These are phyloP conservation scores for Colletotrichum navitas DNA, from an alignment of 2,329 filamentous ascomycete species.

Conservation along the genomic window DNA sequence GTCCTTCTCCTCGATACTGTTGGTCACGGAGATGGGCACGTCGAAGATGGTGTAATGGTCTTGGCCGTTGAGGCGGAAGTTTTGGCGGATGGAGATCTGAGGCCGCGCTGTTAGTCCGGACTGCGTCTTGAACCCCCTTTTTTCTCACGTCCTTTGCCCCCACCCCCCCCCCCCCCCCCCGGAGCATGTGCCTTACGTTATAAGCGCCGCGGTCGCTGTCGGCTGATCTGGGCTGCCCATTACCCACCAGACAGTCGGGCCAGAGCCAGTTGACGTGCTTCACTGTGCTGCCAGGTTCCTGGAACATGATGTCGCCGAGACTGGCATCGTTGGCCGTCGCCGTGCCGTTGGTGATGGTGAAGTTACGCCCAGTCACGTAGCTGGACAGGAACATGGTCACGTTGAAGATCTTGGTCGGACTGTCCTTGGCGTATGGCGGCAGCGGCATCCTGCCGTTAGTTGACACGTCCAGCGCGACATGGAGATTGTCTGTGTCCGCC, in stretches of 20 bases:
- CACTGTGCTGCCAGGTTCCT: conserved; percentile 76
- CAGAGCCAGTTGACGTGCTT: conserved; percentile 81
- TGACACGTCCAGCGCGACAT: conserved; percentile 76
- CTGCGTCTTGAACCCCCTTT: neutral
- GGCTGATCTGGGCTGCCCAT: conserved; percentile 61
- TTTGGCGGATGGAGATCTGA: conserved; percentile 78
- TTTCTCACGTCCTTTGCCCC: neutral
- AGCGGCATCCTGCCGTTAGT: conserved; percentile 74
- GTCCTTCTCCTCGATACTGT: conserved; percentile 64
- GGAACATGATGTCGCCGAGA: conserved; percentile 71
- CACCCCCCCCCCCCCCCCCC: neutral
- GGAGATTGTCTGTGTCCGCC: conserved; percentile 61
- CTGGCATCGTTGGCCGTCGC: conserved; percentile 64
- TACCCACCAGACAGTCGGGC: conserved; percentile 76
- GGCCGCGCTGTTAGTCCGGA: conserved; percentile 8
- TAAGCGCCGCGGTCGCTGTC: conserved; percentile 71
- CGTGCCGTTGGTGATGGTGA: conserved; percentile 76
- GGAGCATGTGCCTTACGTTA: conserved; percentile 61
- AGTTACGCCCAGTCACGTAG: conserved; percentile 72
- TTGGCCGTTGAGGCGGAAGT: conserved; percentile 73
- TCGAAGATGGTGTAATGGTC: conserved; percentile 79
- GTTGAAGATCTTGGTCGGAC: conserved; percentile 70
- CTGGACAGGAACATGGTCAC: conserved; percentile 77
- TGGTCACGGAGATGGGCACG: conserved; percentile 76
- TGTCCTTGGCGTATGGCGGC: conserved; percentile 66